phyloP scores from a whole-genome alignment of 768 basidiomycete species.

The Coprinopsis cinerea region DNA sequence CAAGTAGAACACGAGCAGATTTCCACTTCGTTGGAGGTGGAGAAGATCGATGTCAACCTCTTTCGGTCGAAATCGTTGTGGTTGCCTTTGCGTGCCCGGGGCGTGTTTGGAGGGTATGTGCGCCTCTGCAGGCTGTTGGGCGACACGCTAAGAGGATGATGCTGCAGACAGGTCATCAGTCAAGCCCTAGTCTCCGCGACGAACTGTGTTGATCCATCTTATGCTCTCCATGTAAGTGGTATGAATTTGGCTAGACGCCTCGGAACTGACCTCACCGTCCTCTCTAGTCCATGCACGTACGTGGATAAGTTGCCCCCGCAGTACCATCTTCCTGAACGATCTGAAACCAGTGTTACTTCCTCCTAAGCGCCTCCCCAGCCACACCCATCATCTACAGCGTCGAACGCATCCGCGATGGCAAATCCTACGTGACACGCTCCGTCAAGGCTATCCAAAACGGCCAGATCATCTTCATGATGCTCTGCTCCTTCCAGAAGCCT shows the following conservation, averaged over 20 bases:
- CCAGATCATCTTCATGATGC: constrained; percentile 46
- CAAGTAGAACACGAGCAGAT: constrained; percentile 64
- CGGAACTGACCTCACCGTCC: constrained; percentile 5
- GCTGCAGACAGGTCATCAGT: constrained; percentile 69
- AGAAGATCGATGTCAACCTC: constrained; percentile 68
- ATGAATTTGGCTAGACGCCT: neutral
- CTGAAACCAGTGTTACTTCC: constrained; percentile 65
- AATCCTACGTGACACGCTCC: constrained; percentile 63
- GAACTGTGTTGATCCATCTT: constrained; percentile 59
- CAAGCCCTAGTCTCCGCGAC: constrained; percentile 82
- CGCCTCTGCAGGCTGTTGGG: neutral
- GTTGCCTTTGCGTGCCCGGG: constrained; percentile 54
- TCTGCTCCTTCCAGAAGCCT: constrained; percentile 79
- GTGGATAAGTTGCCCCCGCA: neutral
- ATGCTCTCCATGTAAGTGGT: constrained; percentile 56
- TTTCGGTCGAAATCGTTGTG: constrained; percentile 74
- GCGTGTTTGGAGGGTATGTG: constrained; percentile 72
- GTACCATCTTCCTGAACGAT: neutral
- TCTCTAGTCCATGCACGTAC: constrained; percentile 2
- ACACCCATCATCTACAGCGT: constrained; percentile 76
- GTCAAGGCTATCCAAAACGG: constrained; percentile 57
- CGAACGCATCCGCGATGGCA: constrained; percentile 68
- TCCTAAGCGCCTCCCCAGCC: constrained; percentile 66
- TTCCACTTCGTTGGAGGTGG: constrained; percentile 70
- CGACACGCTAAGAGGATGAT: neutral